Evolutionary conservation across 2,329 filamentous ascomycete species (phyloP).

Genomic region (Pseudocercospora ulei): DNA sequence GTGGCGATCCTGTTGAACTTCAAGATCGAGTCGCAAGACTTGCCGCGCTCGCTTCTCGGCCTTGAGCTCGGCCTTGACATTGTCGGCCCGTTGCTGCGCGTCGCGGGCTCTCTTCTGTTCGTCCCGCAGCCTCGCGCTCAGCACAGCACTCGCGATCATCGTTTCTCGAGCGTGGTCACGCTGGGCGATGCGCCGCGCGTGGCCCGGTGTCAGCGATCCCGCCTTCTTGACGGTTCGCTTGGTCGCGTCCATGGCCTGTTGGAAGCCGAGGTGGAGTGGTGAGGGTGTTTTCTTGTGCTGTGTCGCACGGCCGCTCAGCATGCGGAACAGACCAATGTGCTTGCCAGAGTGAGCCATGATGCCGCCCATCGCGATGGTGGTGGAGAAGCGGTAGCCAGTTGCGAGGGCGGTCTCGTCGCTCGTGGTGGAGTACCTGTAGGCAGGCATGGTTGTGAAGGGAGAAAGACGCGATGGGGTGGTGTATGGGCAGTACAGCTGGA

Average conservation of each 20-base stretch:
- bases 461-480: no score
- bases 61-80: slow-evolving; percentile 1
- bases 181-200: slow-evolving; percentile 1
- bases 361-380: no score
- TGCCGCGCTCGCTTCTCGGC: neutral
- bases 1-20: neutral
- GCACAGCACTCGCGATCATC: neutral
- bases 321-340: slow-evolving; percentile 1
- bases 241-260: neutral
- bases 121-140: neutral
- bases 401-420: no score
- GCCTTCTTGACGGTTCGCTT: neutral
- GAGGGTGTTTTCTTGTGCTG: neutral
- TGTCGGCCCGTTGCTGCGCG: neutral
- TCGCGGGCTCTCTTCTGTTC: slow-evolving; percentile 6
- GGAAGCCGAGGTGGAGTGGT: neutral
- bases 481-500: no score
- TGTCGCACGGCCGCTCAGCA: neutral
- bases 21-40: neutral
- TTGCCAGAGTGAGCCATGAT: no score
- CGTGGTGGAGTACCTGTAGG: no score
- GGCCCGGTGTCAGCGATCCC: slow-evolving; percentile 2
- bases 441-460: no score
- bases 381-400: no score
- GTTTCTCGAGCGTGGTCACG: neutral